Evolutionary conservation across 306 rosid species (phyloP).

Genomic region (Casuarina glauca): DNA sequence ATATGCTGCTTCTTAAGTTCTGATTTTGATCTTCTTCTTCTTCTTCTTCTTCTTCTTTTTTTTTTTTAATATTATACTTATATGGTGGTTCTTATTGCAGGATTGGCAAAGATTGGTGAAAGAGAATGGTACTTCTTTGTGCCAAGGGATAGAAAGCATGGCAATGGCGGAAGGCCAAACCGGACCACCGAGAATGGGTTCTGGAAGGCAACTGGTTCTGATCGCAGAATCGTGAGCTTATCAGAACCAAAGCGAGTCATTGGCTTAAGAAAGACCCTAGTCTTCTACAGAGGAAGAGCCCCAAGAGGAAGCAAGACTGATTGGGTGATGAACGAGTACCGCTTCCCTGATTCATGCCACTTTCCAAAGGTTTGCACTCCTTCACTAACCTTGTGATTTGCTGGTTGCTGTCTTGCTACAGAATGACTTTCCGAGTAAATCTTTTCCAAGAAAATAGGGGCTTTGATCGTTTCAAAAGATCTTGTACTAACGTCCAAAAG

Average conservation of each 20-base stretch:
- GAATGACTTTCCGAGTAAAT: no score
- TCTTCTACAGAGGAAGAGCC: conserved; percentile 87
- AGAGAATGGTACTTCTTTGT: conserved; percentile 98
- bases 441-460: neutral
- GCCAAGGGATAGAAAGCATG: conserved; percentile 93
- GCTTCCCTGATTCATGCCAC: conserved; percentile 65
- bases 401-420: no score
- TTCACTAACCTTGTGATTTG: neutral
- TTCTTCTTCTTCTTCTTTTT: neutral
- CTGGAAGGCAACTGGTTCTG: conserved; percentile 98
- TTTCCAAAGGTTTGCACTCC: conserved; percentile 58
- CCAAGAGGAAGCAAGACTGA: conserved; percentile 87
- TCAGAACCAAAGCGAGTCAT: conserved; percentile 70
- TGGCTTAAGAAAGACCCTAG: conserved; percentile 87
- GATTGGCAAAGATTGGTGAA: conserved; percentile 75
- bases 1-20: neutral
- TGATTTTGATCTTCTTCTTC: neutral
- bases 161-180: conserved; percentile 90
- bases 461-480: neutral
- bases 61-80: neutral
- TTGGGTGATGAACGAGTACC: conserved; percentile 99
- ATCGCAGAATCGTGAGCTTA: conserved; percentile 64
- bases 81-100: conserved; percentile 31
- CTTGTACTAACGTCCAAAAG: neutral
- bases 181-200: conserved; percentile 87